A percentile compares a stretch with the other conserved stretches of the same genome.
These are phyloP conservation scores for Conringia planisiliqua DNA, from an alignment of 345 rosid genomes.

Conservation along the genomic window DNA sequence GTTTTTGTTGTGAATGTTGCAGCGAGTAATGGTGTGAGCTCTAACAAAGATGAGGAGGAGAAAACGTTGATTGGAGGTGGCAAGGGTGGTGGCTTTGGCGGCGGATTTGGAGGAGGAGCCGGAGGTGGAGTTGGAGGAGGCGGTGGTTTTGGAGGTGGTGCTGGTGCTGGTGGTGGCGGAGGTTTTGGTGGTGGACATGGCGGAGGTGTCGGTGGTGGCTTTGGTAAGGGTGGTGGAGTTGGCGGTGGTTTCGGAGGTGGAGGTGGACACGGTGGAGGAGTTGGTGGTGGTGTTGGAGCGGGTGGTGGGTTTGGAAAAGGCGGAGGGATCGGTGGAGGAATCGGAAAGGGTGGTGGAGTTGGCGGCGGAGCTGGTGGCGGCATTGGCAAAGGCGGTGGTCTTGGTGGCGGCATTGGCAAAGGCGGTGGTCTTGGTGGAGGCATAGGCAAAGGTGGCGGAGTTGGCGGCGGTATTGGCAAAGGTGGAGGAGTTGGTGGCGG, in stretches of 20 bases:
- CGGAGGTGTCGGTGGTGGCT: constrained; percentile 34
- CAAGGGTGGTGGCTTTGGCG: constrained; percentile 38
- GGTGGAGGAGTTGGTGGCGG: constrained; percentile 21
- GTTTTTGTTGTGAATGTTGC: constrained; percentile 40
- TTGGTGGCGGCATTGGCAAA: background rate
- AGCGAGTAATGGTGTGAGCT: constrained; percentile 37
- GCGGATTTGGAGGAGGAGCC: constrained; percentile 41
- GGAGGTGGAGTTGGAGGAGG: constrained; percentile 35
- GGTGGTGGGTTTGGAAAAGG: constrained; percentile 30
- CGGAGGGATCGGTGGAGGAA: constrained; percentile 15
- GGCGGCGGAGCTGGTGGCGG: constrained; percentile 16
- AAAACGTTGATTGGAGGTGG: constrained; percentile 37
- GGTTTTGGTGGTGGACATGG: constrained; percentile 43
- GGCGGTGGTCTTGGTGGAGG: background rate
- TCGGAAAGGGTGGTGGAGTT: constrained; percentile 16
- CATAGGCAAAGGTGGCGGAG: background rate
- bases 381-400: background rate
- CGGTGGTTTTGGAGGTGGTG: constrained; percentile 37
- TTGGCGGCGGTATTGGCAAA: background rate
- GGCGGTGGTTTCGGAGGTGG: constrained; percentile 41
- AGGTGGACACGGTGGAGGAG: constrained; percentile 34
- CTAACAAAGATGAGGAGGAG: constrained; percentile 29
- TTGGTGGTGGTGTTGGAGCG: constrained; percentile 29
- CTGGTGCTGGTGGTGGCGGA: constrained; percentile 29
- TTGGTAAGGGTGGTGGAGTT: constrained; percentile 37